A percentile compares a stretch with the other conserved stretches of the same genome.
Evolutionary conservation across 495 filamentous ascomycete species (phyloP).

Genomic region (Trichoderma virens): DNA sequence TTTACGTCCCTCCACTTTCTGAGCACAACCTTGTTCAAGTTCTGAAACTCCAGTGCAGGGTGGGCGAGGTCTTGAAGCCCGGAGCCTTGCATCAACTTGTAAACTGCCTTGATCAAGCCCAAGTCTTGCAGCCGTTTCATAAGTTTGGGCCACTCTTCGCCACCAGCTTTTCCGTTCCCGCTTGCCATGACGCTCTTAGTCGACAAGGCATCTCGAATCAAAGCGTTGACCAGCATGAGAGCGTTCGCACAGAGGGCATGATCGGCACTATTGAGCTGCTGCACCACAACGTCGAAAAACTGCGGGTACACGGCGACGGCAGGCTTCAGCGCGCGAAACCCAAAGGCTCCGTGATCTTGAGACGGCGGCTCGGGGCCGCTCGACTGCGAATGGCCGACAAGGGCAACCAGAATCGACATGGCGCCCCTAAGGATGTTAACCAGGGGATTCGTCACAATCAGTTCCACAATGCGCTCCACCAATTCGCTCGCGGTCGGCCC

Average conservation of each 20-base stretch:
- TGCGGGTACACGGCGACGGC: slow-evolving; percentile 85
- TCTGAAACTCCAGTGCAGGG: slow-evolving; percentile 90
- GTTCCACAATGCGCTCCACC: slow-evolving; percentile 72
- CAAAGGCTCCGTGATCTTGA: slow-evolving; percentile 52
- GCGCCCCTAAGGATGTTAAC: slow-evolving; percentile 96
- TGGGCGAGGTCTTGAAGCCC: slow-evolving; percentile 90
- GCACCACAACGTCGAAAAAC: slow-evolving; percentile 90
- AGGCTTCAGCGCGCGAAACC: slow-evolving; percentile 85
- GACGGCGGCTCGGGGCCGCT: slow-evolving; percentile 12
- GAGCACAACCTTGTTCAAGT: slow-evolving; percentile 80
- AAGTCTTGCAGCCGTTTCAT: slow-evolving; percentile 89
- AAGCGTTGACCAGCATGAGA: slow-evolving; percentile 85
- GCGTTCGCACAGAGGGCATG: slow-evolving; percentile 96
- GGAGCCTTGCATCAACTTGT: slow-evolving; percentile 83
- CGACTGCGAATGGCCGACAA: slow-evolving; percentile 76
- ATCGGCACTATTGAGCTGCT: slow-evolving; percentile 81
- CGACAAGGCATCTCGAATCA: slow-evolving; percentile 90
- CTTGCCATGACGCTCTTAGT: slow-evolving; percentile 33
- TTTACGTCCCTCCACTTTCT: slow-evolving; percentile 83
- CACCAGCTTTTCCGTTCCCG: slow-evolving; percentile 22
- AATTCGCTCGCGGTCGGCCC: slow-evolving; percentile 39
- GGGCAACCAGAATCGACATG: slow-evolving; percentile 89
- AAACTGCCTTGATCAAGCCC: slow-evolving; percentile 88
- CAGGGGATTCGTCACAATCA: slow-evolving; percentile 90
- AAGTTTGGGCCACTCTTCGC: slow-evolving; percentile 88